Conservation (phyloP, 2,329 filamentous ascomycete species). For the Ramularia collo-cygni region DNA sequence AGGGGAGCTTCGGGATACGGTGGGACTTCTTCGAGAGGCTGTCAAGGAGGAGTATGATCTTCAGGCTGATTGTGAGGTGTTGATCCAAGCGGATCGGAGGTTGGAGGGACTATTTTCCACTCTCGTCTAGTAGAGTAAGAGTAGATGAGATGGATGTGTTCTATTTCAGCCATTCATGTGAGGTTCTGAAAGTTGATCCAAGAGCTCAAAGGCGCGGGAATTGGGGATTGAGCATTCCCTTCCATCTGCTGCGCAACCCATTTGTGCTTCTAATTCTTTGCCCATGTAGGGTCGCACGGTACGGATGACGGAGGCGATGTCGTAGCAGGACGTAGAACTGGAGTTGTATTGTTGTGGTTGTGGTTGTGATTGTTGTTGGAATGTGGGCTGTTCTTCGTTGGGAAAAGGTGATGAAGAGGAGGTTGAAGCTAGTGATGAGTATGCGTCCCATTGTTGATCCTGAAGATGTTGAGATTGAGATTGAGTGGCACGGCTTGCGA, state of each 20-base stretch:
- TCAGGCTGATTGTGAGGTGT: conserved; percentile 18
- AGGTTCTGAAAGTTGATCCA: conserved; percentile 33
- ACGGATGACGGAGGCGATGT: conserved; percentile 41
- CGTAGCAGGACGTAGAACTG: conserved; percentile 29
- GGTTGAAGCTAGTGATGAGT: too few relatives aligned
- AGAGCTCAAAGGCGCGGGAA: conserved; percentile 37
- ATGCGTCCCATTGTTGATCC: background rate
- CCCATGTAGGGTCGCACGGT: conserved; percentile 36
- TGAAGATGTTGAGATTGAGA: background rate
- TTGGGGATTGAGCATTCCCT: conserved; percentile 41
- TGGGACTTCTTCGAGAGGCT: conserved; percentile 20
- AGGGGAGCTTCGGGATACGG: conserved; percentile 20
- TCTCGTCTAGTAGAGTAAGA: too few relatives aligned
- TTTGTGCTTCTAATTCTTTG: conserved; percentile 33
- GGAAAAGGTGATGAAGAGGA: too few relatives aligned
- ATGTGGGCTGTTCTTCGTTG: too few relatives aligned
- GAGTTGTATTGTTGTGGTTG: background rate
- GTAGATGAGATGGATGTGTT: background rate
- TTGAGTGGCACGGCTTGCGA: background rate
- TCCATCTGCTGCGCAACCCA: conserved; percentile 35
- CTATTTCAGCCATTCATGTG: too few relatives aligned
- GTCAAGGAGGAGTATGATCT: conserved; percentile 23
- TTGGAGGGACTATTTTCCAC: conserved; percentile 25
- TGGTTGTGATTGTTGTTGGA: background rate
- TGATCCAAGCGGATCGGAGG: conserved; percentile 26